Percentiles rank a stretch among this genome's conserved stretches.
These are phyloP conservation scores for Monotropa hypopitys DNA, from an alignment of 179 eudicot species.

Conservation along the genomic window DNA sequence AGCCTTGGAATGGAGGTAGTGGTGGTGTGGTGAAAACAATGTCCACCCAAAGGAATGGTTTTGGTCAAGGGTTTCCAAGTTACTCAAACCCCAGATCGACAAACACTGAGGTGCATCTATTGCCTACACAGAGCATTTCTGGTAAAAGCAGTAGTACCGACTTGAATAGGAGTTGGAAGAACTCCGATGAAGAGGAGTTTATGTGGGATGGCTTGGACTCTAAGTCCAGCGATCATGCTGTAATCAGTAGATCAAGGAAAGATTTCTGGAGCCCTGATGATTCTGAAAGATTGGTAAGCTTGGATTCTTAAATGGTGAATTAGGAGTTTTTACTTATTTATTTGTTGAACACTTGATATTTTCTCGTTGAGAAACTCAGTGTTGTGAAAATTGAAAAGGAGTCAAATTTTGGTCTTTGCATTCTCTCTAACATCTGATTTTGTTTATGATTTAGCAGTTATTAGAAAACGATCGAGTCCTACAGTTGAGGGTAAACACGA, in stretches of 20 bases:
- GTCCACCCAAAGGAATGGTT: conserved; percentile 49
- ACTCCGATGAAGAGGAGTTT: conserved; percentile 91
- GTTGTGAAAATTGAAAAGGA: not conserved
- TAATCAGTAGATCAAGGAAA: conserved; percentile 20
- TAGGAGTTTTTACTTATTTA: not conserved
- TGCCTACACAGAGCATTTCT: conserved; percentile 22
- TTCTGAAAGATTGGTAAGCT: conserved; percentile 52
- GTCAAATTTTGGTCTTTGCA: not conserved
- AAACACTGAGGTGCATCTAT: conserved; percentile 19
- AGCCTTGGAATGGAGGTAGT: conserved; percentile 48
- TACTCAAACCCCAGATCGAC: conserved; percentile 24
- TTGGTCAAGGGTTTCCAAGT: conserved; percentile 37
- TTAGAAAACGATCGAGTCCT: not conserved
- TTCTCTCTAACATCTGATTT: not conserved
- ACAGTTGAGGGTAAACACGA: not conserved
- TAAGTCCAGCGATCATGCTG: conserved; percentile 25
- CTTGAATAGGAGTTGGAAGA: conserved; percentile 66
- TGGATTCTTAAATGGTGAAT: not conserved
- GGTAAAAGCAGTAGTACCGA: conserved; percentile 33
- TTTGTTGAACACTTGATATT: not conserved
- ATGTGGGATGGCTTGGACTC: conserved; percentile 72
- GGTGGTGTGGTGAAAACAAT: conserved; percentile 34
- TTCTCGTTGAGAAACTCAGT: not conserved
- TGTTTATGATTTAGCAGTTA: not conserved
- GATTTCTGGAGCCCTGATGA: conserved; percentile 37